A percentile compares a stretch with the other conserved stretches of the same genome.
Conservation (phyloP, 768 basidiomycete species). For the Grammothele lineata region DNA sequence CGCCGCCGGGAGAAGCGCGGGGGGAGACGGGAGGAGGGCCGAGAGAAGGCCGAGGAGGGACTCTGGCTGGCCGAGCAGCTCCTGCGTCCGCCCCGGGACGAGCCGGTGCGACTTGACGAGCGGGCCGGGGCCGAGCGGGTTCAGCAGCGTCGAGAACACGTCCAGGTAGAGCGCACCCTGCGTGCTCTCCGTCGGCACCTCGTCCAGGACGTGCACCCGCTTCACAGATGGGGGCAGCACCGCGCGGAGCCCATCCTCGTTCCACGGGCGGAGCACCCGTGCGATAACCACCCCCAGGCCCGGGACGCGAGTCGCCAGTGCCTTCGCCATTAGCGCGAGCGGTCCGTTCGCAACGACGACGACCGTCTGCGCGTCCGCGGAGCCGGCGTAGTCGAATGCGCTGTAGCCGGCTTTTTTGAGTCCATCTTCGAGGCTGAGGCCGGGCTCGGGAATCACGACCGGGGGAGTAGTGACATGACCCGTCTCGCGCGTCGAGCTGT, state of each 20-base stretch:
- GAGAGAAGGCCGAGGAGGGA: slow-evolving; percentile 41
- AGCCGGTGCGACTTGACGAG: slow-evolving; percentile 53
- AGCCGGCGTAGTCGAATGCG: slow-evolving; percentile 77
- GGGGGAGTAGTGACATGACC: slow-evolving; percentile 48
- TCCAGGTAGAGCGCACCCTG: slow-evolving; percentile 70
- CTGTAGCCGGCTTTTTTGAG: slow-evolving; percentile 57
- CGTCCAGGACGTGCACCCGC: slow-evolving; percentile 71
- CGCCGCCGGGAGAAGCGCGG: slow-evolving; percentile 25
- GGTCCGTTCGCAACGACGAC: slow-evolving; percentile 76
- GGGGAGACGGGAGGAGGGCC: slow-evolving; percentile 16
- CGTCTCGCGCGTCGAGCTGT: slow-evolving; percentile 72
- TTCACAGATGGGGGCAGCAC: slow-evolving; percentile 56
- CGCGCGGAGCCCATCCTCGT: slow-evolving; percentile 54
- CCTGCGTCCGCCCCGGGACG: slow-evolving; percentile 51
- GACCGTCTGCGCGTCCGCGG: slow-evolving; percentile 55
- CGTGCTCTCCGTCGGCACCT: slow-evolving; percentile 58
- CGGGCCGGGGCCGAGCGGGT: slow-evolving; percentile 30
- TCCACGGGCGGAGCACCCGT: slow-evolving; percentile 84
- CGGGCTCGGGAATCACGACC: slow-evolving; percentile 28
- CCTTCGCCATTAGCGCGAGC: slow-evolving; percentile 59
- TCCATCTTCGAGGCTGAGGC: slow-evolving; percentile 39
- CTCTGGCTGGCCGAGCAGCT: slow-evolving; percentile 42
- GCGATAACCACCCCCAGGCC: slow-evolving; percentile 68
- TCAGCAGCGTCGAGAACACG: slow-evolving; percentile 58
- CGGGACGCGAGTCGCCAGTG: slow-evolving; percentile 37